phyloP scores from a whole-genome alignment of 768 basidiomycete genomes.

The Trametes cinnabarina region DNA sequence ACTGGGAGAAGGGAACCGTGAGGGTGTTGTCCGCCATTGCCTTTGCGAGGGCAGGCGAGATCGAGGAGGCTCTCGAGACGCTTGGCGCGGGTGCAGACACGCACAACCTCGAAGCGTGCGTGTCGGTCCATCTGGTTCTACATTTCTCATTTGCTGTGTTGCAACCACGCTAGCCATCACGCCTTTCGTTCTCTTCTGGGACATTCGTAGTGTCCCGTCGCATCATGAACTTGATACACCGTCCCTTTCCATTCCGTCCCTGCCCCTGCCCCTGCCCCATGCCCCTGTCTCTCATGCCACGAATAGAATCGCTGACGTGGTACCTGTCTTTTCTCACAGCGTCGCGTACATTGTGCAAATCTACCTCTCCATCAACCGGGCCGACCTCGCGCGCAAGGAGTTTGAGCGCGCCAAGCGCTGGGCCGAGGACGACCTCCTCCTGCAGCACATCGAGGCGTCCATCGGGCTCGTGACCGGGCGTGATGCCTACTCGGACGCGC shows the following conservation, averaged over 20 bases:
- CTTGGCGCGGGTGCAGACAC: conserved; percentile 64
- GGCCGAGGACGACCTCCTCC: conserved; percentile 86
- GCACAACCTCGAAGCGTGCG: conserved; percentile 86
- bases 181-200: background rate
- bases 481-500: conserved; percentile 55
- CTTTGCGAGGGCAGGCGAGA: conserved; percentile 78
- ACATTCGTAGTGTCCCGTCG: background rate
- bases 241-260: background rate
- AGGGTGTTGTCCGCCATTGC: conserved; percentile 84
- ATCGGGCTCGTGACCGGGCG: conserved; percentile 74
- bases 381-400: conserved; percentile 84
- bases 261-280: background rate
- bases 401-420: conserved; percentile 80
- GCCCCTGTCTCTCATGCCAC: background rate
- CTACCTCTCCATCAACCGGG: conserved; percentile 85
- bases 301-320: background rate
- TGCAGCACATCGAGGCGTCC: conserved; percentile 86
- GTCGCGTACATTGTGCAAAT: conserved; percentile 82
- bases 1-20: conserved; percentile 70
- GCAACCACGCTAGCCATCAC: background rate
- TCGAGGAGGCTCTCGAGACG: conserved; percentile 91
- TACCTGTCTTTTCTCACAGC: conserved; percentile 40
- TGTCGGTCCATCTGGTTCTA: conserved; percentile 16
- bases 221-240: background rate
- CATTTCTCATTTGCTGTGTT: conserved; percentile 3